A percentile compares a stretch with the other conserved stretches of the same genome.
Conservation (phyloP, 2,329 filamentous ascomycete genomes). For the Clarireedia paspali region DNA sequence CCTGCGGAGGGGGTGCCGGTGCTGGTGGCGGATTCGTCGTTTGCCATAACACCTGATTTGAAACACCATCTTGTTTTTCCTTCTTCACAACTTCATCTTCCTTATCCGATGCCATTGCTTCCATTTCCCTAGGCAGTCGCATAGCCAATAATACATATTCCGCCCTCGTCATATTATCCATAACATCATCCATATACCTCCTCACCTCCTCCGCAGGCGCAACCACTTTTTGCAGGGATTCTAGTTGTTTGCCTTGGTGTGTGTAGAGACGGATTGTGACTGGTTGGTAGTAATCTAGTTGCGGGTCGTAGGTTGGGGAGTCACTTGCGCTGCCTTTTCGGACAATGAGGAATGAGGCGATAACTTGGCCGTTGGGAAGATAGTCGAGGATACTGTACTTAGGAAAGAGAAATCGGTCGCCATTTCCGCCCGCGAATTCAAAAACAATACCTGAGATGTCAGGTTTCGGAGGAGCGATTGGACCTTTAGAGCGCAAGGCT, state of each 20-base stretch:
- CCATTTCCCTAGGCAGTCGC: slow-evolving; percentile 45
- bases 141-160: slow-evolving; percentile 62
- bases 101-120: background rate
- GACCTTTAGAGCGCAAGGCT: slow-evolving; percentile 52
- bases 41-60: slow-evolving; percentile 20
- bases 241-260: slow-evolving; percentile 47
- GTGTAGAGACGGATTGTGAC: slow-evolving; percentile 56
- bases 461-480: slow-evolving; percentile 44
- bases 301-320: slow-evolving; percentile 50
- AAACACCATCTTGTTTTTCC: slow-evolving; percentile 9
- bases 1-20: background rate
- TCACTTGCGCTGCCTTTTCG: slow-evolving; percentile 63
- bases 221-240: slow-evolving; percentile 53
- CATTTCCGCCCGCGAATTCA: slow-evolving; percentile 58
- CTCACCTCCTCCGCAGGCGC: slow-evolving; percentile 55
- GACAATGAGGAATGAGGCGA: slow-evolving; percentile 72
- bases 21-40: slow-evolving; percentile 18
- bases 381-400: slow-evolving; percentile 71
- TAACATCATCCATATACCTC: slow-evolving; percentile 62
- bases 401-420: slow-evolving; percentile 72
- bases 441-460: slow-evolving; percentile 62
- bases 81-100: background rate
- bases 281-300: slow-evolving; percentile 68
- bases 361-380: slow-evolving; percentile 50
- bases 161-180: slow-evolving; percentile 60